These are phyloP conservation scores for Lipomyces chichibuensis DNA, from an alignment of 805 yeast species.

Conservation along the genomic window DNA sequence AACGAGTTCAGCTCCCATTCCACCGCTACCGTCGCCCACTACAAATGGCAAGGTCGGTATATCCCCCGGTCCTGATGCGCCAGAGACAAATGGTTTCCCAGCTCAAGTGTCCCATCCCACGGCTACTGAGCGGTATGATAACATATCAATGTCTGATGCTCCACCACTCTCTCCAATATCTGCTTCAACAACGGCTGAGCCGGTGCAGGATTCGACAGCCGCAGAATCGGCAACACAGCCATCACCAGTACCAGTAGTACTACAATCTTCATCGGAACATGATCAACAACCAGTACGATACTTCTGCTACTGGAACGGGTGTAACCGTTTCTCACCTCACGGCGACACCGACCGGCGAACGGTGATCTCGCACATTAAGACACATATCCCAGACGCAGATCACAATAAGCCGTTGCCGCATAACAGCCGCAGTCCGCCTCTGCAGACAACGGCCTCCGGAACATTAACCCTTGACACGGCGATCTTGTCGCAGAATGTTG, in stretches of 20 bases:
- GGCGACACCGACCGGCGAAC: slow-evolving; percentile 30
- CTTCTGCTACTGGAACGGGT: slow-evolving; percentile 25
- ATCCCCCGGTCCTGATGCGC: not conserved
- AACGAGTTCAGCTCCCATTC: not conserved
- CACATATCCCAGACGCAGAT: slow-evolving; percentile 37
- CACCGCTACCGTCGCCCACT: not conserved
- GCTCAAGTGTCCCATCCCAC: not conserved
- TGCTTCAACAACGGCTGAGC: not conserved
- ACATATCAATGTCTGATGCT: not conserved
- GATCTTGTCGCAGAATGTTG: slow-evolving; percentile 9
- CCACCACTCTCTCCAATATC: not conserved
- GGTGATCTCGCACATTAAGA: slow-evolving; percentile 33
- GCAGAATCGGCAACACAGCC: not conserved
- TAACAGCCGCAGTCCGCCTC: slow-evolving; percentile 7
- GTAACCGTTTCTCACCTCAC: slow-evolving; percentile 28
- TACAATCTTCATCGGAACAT: not conserved
- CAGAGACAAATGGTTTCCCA: not conserved
- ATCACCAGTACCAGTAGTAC: not conserved
- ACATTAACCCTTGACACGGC: slow-evolving; percentile 2
- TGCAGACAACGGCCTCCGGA: not conserved
- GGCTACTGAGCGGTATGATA: not conserved
- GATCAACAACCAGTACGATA: not conserved
- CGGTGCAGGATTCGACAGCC: not conserved
- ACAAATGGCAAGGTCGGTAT: not conserved
- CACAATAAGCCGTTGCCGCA: slow-evolving; percentile 21